These are phyloP conservation scores for Amanita rubescens DNA, from an alignment of 768 basidiomycete genomes.

Conservation along the genomic window DNA sequence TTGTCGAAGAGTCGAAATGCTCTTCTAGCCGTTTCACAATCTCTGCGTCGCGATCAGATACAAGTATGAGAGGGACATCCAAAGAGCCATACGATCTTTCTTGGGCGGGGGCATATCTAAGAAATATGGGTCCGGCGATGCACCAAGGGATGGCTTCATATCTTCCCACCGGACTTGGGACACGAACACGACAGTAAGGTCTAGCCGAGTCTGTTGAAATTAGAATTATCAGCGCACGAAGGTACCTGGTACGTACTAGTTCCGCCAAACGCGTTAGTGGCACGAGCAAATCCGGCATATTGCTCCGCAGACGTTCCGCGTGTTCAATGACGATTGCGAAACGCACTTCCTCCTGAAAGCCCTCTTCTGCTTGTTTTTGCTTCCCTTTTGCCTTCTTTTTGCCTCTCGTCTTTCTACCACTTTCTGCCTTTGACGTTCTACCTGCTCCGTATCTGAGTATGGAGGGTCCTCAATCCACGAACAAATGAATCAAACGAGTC, in stretches of 20 bases:
- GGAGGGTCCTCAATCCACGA: constrained; percentile 49
- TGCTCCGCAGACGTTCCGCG: constrained; percentile 60
- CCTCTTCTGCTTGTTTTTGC: constrained; percentile 7
- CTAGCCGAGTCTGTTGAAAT: constrained; percentile 41
- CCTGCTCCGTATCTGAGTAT: constrained; percentile 15
- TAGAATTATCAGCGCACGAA: not conserved
- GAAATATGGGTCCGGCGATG: constrained; percentile 67
- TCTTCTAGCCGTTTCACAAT: constrained; percentile 30
- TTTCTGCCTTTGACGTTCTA: not conserved
- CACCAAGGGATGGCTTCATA: constrained; percentile 60
- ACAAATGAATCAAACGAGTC: constrained; percentile 63
- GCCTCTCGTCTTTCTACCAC: not conserved
- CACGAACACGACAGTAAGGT: constrained; percentile 53
- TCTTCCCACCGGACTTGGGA: constrained; percentile 67
- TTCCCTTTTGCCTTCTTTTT: constrained; percentile 25
- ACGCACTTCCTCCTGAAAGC: constrained; percentile 20
- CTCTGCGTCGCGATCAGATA: constrained; percentile 13
- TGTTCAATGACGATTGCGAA: constrained; percentile 60
- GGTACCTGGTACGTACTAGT: constrained; percentile 38
- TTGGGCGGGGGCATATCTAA: constrained; percentile 44
- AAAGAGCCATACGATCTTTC: constrained; percentile 45
- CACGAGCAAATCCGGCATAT: constrained; percentile 56
- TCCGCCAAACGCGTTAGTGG: constrained; percentile 68
- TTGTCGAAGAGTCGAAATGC: constrained; percentile 18
- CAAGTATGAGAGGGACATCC: not conserved